Evolutionary conservation across 495 filamentous ascomycete species (phyloP), one percentile per base, ranked within the genome.

Genomic region (Pyrenula aspistea): DNA sequence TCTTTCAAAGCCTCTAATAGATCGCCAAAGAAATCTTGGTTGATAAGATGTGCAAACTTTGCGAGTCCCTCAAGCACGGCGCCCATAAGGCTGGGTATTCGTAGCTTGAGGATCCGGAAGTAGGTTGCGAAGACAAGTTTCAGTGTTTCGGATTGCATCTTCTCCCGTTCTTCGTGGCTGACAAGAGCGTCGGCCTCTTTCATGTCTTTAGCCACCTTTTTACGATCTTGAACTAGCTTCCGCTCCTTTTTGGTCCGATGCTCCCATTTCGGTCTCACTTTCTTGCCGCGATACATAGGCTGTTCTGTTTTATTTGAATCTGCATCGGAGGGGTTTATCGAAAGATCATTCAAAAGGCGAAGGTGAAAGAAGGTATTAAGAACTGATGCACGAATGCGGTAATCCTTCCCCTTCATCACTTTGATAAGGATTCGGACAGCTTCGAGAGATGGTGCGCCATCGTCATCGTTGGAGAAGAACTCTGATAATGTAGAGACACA

Each of bases 1-100:
- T 96, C 94, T 67, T 93, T 93, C 24, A 98, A 74, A 8, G 89
- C 91, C 64, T 96, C 94, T 20, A 98, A 82, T 36, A 98, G 73
- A 67, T 96, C 93, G 21, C 93, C 93, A 67, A 98, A 98, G 75
- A 97, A 96, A 65, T 97, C 85, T 64, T 96, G 87, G 72, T 98
- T 98, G 75, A 98, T 96, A 19, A 98, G 75, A 66, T 95, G 93
- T 19, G 91, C 84, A 68, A 95, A 97, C 67, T 84, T 85, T 53
- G 91, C 91, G 24, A 98, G 74, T 53, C 93, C 93, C 68, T 98
- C 90, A 2, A 93, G 75, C 0, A 96, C 91, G 25, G 91, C 89
- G 4, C 92, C 93, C 89, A 96, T 96, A 11, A 98, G 80, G 19
- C 80, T 80, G 10, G 82, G 81, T 56, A 70, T 67, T 24, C 89